Evolutionary conservation across 768 basidiomycete genomes (phyloP).

Genomic region (Boletus reticuloceps): DNA sequence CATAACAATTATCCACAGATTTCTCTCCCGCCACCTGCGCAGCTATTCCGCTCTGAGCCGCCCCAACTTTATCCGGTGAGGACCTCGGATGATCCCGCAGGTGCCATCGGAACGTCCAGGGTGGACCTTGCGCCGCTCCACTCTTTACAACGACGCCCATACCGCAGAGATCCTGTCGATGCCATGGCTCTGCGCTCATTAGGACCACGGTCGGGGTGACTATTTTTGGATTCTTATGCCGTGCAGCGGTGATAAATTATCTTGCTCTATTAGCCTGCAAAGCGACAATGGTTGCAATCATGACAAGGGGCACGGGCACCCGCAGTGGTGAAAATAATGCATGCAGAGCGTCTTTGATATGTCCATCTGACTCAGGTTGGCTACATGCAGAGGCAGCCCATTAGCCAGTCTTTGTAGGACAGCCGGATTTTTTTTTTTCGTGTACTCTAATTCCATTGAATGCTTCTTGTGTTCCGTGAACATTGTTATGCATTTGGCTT

Average conservation of each 20-base stretch:
- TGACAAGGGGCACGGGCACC: slow-evolving; percentile 1
- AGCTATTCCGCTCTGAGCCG: slow-evolving; percentile 27
- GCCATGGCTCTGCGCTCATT: slow-evolving; percentile 58
- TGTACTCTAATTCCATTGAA: slow-evolving; percentile 18
- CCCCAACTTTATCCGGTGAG: slow-evolving; percentile 32
- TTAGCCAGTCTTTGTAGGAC: not conserved
- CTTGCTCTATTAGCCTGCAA: slow-evolving; percentile 15
- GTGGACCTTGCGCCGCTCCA: slow-evolving; percentile 58
- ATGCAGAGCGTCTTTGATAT: not conserved
- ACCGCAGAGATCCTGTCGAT: slow-evolving; percentile 59
- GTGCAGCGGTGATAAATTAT: slow-evolving; percentile 22
- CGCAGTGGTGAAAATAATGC: slow-evolving; percentile 4
- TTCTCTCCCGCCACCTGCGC: slow-evolving; percentile 33
- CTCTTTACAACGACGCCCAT: slow-evolving; percentile 54
- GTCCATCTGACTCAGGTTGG: not conserved
- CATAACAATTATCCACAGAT: slow-evolving; percentile 19
- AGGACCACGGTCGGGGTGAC: slow-evolving; percentile 36
- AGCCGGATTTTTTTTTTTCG: not conserved
- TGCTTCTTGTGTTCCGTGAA: slow-evolving; percentile 9
- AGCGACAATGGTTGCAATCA: slow-evolving; percentile 6
- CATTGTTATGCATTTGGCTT: slow-evolving; percentile 24
- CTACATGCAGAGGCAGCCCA: not conserved
- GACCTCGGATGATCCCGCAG: slow-evolving; percentile 17
- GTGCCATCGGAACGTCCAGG: slow-evolving; percentile 25
- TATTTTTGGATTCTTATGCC: slow-evolving; percentile 21